These are phyloP conservation scores for Tuber melanosporum DNA, from an alignment of 495 filamentous ascomycete species.

Conservation along the genomic window DNA sequence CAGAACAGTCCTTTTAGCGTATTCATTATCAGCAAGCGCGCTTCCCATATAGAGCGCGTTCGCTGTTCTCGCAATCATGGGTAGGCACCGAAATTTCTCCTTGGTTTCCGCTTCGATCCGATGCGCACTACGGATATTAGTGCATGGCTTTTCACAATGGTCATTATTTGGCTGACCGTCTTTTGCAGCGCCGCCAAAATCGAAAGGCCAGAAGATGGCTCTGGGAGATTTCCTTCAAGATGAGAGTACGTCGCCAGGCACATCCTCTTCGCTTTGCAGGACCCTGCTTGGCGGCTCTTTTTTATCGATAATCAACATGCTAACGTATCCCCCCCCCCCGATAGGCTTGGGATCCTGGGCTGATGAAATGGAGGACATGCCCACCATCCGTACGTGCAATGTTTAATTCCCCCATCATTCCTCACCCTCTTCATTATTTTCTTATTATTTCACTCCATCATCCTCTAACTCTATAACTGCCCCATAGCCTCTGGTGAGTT, in stretches of 20 bases:
- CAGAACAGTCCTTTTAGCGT: slow-evolving; percentile 23
- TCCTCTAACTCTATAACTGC: slow-evolving; percentile 13
- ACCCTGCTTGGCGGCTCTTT: background rate
- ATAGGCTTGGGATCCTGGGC: slow-evolving; percentile 91
- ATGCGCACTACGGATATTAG: background rate
- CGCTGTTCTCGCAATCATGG: slow-evolving; percentile 74
- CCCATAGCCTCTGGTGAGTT: slow-evolving; percentile 25
- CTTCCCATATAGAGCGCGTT: slow-evolving; percentile 45
- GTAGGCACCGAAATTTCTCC: slow-evolving; percentile 51
- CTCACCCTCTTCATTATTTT: background rate
- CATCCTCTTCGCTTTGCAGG: background rate
- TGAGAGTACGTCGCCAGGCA: slow-evolving; percentile 56
- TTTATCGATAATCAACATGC: slow-evolving; percentile 8
- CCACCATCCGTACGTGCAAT: slow-evolving; percentile 58
- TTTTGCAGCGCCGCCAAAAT: slow-evolving; percentile 75
- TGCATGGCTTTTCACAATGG: background rate
- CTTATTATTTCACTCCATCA: slow-evolving; percentile 8
- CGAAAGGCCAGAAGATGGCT: slow-evolving; percentile 87
- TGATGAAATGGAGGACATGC: slow-evolving; percentile 90
- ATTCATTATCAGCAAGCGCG: slow-evolving; percentile 37
- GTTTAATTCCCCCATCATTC: slow-evolving; percentile 3
- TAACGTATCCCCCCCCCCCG: slow-evolving; percentile 5
- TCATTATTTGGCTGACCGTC: slow-evolving; percentile 43
- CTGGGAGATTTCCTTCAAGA: slow-evolving; percentile 85
- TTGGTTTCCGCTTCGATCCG: slow-evolving; percentile 8